phyloP scores from a whole-genome alignment of 345 rosid genomes.

The Euphorbia lathyris region DNA sequence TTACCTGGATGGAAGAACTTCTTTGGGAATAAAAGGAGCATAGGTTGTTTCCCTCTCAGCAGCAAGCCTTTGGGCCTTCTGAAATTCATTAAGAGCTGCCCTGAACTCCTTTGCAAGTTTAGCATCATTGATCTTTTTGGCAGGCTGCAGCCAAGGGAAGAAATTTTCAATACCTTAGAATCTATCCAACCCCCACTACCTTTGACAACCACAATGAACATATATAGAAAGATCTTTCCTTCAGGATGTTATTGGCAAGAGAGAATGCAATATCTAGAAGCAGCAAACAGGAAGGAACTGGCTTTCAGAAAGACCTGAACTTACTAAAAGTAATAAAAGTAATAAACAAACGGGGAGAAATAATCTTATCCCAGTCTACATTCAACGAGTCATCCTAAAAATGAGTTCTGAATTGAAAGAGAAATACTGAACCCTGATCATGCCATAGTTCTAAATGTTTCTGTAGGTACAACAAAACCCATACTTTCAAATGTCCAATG shows the following conservation, averaged over 20 bases:
- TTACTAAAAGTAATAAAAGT: background rate
- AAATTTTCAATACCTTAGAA: background rate
- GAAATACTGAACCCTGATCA: background rate
- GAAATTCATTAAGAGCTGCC: slow-evolving; percentile 59
- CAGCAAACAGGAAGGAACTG: too few species aligned
- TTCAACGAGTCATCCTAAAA: background rate
- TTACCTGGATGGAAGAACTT: slow-evolving; percentile 52
- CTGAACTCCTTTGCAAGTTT: slow-evolving; percentile 74
- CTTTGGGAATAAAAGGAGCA: slow-evolving; percentile 49
- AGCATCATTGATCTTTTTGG: slow-evolving; percentile 70
- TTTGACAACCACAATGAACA: background rate
- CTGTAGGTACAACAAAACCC: background rate
- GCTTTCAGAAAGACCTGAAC: too few species aligned
- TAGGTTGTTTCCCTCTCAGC: slow-evolving; percentile 62
- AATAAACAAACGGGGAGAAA: background rate
- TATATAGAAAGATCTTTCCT: background rate
- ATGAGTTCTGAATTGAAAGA: background rate
- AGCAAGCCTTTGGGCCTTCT: slow-evolving; percentile 76
- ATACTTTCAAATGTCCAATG: background rate
- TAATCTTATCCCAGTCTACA: background rate
- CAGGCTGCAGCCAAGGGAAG: slow-evolving; percentile 39
- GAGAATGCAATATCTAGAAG: background rate
- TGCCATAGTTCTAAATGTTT: background rate
- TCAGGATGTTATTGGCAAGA: background rate
- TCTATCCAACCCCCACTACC: background rate